Evolutionary conservation across 2,329 filamentous ascomycete species (phyloP), one percentile per base, ranked within the genome.

Genomic region (Botryotinia globosa): DNA sequence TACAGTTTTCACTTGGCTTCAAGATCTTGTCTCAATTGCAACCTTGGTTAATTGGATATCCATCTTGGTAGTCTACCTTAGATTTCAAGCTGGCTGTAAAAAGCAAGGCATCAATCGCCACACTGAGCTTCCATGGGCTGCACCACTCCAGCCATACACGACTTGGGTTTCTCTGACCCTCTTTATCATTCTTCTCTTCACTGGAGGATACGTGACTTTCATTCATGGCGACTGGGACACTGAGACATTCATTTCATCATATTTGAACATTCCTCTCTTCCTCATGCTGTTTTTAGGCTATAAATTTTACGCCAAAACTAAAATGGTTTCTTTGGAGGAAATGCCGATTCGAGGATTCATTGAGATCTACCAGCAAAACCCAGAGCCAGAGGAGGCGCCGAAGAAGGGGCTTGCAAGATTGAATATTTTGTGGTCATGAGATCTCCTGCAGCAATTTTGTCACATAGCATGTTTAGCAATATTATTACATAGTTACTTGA

Each of bases 131-230:
- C 90, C 89, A 0, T 91, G 89, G 89, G 22, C 25, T 14, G 12
- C 71, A 89, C 87, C 85, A 20, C 18, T 69, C 37, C 67, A 69
- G 12, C 67, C 67, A 45, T 90, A 89, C 75, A 87, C 85, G 20
- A 92, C 92, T 0, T 90, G 85, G 76, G 81, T 83, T 14, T 87
- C 88, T 0, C 83, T 94, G 8, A 79, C 84, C 74, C 87, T 90
- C 83, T 88, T 86, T 78, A 82, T 89, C 42, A 80, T 91, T 58
- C 90, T 93, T 74, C 82, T 94, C 5, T 83, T 94, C 58, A 94
- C 92, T 6, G 88, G 89, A 54, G 91, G 91, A 0, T 94, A 94
- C 76, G 78, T 83, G 2, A 87, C 88, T 5, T 91, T 91, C 73
- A 89, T 87, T 1, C 81, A 81, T 51, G 88, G 88, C 3, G 86